A percentile compares a stretch with the other conserved stretches of the same genome.
These are phyloP conservation scores for Clitocybe nebularis DNA, from an alignment of 1,284 basidiomycete genomes.

Conservation along the genomic window DNA sequence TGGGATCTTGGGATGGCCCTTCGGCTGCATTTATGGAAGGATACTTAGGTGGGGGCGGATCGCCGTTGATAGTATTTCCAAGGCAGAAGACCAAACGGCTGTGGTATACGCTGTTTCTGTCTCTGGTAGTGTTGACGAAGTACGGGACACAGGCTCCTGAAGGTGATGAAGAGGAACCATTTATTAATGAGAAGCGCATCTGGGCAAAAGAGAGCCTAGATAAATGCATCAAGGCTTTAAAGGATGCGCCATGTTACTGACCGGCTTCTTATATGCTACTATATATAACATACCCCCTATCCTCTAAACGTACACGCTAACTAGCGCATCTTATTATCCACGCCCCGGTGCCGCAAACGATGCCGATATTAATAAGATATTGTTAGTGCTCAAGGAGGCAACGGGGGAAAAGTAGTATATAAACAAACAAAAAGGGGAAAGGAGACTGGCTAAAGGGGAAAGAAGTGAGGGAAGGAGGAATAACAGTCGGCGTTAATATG, in stretches of 20 bases:
- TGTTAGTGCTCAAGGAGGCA: too few relatives aligned
- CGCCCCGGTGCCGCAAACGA: too few relatives aligned
- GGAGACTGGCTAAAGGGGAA: too few relatives aligned
- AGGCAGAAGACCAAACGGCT: conserved; percentile 63
- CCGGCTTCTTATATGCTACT: neutral
- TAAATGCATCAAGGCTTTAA: conserved; percentile 33
- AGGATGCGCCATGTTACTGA: conserved; percentile 44
- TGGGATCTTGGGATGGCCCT: conserved; percentile 33
- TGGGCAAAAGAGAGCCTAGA: conserved; percentile 43
- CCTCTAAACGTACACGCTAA: too few relatives aligned
- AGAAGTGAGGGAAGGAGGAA: too few relatives aligned
- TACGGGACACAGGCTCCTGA: conserved; percentile 16
- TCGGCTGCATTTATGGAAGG: conserved; percentile 53
- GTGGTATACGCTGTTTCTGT: conserved; percentile 70
- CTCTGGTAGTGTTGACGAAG: conserved; percentile 46
- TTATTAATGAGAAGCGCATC: conserved; percentile 22
- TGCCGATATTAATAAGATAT: too few relatives aligned
- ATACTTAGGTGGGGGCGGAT: conserved; percentile 45
- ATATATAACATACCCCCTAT: too few relatives aligned
- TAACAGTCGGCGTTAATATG: too few relatives aligned
- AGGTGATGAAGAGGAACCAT: conserved; percentile 10
- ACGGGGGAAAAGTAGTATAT: too few relatives aligned
- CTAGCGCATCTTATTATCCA: too few relatives aligned
- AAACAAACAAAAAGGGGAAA: too few relatives aligned
- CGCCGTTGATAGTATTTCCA: conserved; percentile 43